These are phyloP conservation scores for Pseudopyricularia cyperi DNA, from an alignment of 2,329 filamentous ascomycete species.

Conservation along the genomic window DNA sequence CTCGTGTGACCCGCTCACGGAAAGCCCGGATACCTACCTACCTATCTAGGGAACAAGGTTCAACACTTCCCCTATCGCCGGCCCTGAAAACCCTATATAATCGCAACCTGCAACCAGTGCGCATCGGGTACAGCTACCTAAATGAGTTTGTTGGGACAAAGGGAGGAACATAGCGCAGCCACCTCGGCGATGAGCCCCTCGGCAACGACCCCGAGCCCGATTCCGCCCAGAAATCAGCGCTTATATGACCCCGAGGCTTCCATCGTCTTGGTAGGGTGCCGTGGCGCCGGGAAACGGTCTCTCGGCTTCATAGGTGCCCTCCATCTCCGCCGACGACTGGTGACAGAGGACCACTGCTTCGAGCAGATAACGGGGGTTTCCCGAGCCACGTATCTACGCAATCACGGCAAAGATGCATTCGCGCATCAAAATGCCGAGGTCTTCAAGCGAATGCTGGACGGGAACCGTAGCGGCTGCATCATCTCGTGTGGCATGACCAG, in stretches of 20 bases:
- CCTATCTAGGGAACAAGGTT: no score
- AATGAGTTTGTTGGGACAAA: background rate
- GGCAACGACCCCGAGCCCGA: background rate
- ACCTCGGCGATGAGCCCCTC: background rate
- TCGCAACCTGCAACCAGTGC: background rate
- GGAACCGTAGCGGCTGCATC: slow-evolving; percentile 47
- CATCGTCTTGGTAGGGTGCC: slow-evolving; percentile 57
- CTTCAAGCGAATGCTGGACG: slow-evolving; percentile 45
- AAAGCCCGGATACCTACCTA: no score
- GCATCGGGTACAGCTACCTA: background rate
- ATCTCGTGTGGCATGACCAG: slow-evolving; percentile 57
- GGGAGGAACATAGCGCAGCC: background rate
- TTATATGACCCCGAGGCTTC: slow-evolving; percentile 48
- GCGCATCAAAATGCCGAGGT: slow-evolving; percentile 48
- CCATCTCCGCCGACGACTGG: slow-evolving; percentile 49
- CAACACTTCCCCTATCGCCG: background rate
- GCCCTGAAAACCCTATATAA: background rate
- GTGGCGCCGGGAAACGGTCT: slow-evolving; percentile 59
- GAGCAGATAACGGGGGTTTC: slow-evolving; percentile 49
- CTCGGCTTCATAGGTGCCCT: slow-evolving; percentile 61
- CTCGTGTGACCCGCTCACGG: no score
- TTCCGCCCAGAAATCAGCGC: slow-evolving; percentile 20
- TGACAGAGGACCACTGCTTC: slow-evolving; percentile 58
- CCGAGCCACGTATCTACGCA: slow-evolving; percentile 44
- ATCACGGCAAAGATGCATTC: slow-evolving; percentile 48